Conservation (phyloP, 345 rosid genomes). For the Salix exigua region DNA sequence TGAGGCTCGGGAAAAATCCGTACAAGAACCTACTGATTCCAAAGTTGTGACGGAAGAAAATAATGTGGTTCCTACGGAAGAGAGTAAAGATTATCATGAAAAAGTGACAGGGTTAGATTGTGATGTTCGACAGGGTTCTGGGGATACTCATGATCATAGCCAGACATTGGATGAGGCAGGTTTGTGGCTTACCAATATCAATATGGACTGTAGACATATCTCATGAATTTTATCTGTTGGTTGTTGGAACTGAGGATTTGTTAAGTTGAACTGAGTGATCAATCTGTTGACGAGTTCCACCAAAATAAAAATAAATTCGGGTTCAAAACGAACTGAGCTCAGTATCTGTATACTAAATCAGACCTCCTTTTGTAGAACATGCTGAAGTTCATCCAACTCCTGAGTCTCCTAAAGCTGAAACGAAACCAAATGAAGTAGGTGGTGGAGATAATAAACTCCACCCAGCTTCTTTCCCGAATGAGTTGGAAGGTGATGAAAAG, state of each 20-base stretch:
- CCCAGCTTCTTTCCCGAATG: background rate
- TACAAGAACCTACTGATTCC: slow-evolving; percentile 16
- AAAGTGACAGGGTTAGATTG: slow-evolving; percentile 10
- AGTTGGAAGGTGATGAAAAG: slow-evolving; percentile 16
- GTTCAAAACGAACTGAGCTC: background rate
- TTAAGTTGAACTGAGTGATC: background rate
- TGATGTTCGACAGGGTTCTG: slow-evolving; percentile 8
- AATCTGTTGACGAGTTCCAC: background rate
- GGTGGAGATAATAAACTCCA: slow-evolving; percentile 8
- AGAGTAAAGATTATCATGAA: slow-evolving; percentile 8
- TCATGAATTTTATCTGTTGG: background rate
- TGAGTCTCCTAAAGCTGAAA: slow-evolving; percentile 15
- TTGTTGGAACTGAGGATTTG: background rate
- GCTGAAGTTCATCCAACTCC: slow-evolving; percentile 15
- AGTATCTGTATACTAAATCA: background rate
- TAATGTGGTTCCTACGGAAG: slow-evolving; percentile 13
- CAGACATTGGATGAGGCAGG: slow-evolving; percentile 14
- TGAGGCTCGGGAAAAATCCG: slow-evolving; percentile 10
- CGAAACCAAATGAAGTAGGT: slow-evolving; percentile 13
- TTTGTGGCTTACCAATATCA: background rate
- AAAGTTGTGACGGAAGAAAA: slow-evolving; percentile 18
- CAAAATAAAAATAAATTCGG: background rate
- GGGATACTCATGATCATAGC: slow-evolving; percentile 7
- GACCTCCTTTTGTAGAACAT: slow-evolving; percentile 18
- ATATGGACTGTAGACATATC: background rate